phyloP scores from a whole-genome alignment of 768 basidiomycete species.

The Phanerochaete sordida region DNA sequence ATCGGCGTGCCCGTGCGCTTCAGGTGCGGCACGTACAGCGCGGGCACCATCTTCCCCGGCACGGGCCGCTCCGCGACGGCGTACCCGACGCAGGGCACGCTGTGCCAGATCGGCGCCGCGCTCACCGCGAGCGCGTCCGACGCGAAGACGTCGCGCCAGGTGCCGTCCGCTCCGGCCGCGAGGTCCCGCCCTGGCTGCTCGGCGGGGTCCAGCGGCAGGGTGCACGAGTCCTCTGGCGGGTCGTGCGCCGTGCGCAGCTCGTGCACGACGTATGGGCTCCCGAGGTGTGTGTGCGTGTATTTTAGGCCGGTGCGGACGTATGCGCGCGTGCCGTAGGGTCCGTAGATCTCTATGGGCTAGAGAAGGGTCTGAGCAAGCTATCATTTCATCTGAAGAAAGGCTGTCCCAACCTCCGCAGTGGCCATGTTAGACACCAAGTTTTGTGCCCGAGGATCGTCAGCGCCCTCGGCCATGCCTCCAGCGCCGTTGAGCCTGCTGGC shows the following conservation, averaged over 20 bases:
- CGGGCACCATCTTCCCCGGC: constrained; percentile 74
- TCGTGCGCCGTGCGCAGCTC: constrained; percentile 71
- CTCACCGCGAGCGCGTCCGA: constrained; percentile 58
- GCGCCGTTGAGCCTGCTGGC: constrained; percentile 71
- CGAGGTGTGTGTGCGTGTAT: constrained; percentile 68
- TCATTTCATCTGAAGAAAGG: neutral
- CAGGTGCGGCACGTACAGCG: constrained; percentile 62
- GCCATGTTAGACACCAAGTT: constrained; percentile 7
- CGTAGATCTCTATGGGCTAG: constrained; percentile 80
- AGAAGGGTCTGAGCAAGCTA: neutral
- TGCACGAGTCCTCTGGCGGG: constrained; percentile 43
- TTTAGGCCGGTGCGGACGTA: constrained; percentile 68
- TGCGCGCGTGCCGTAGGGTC: constrained; percentile 77
- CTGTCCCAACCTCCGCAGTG: constrained; percentile 4
- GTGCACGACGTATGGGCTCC: constrained; percentile 72
- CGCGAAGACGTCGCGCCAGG: constrained; percentile 65
- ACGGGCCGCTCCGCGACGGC: constrained; percentile 67
- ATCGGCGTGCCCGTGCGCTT: constrained; percentile 68
- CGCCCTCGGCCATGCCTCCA: constrained; percentile 56
- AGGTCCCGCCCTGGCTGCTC: constrained; percentile 73
- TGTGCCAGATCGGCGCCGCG: constrained; percentile 77
- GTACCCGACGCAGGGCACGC: constrained; percentile 79
- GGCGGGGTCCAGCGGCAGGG: constrained; percentile 42
- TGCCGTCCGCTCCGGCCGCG: constrained; percentile 43
- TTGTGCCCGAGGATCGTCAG: constrained; percentile 54